Conservation (phyloP, 495 filamentous ascomycete species). For the Aspergillus taichungensis region DNA sequence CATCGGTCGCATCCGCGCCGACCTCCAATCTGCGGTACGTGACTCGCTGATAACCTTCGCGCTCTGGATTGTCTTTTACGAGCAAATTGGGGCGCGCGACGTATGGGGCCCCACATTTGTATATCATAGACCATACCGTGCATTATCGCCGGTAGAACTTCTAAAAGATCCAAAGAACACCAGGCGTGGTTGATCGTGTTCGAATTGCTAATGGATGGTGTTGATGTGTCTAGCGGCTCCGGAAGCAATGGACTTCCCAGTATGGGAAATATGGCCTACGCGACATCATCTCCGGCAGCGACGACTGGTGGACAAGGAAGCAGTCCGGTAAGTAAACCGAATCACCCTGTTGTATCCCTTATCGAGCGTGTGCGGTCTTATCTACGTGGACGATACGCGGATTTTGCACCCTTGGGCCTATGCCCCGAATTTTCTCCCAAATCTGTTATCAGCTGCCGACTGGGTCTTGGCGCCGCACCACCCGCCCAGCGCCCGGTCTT, state of each 20-base stretch:
- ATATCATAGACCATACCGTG: neutral
- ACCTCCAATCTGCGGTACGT: constrained; percentile 62
- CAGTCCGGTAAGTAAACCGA: constrained; percentile 47
- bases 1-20: constrained; percentile 50
- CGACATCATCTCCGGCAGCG: constrained; percentile 58
- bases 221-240: constrained; percentile 35
- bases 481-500: constrained; percentile 29
- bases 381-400: no score
- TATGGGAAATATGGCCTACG: constrained; percentile 52
- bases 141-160: neutral
- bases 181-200: constrained; percentile 5
- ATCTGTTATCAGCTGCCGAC: constrained; percentile 26
- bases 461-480: constrained; percentile 31
- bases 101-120: no score
- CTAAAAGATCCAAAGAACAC: neutral
- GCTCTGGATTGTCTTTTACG: no score
- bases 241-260: constrained; percentile 38
- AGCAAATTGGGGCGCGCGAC: no score
- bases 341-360: constrained; percentile 1
- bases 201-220: constrained; percentile 23
- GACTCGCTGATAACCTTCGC: neutral
- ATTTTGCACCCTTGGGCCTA: constrained; percentile 11
- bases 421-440: constrained; percentile 13
- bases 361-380: no score
- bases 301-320: constrained; percentile 58